Conservation (phyloP, 140 eudicot genomes). For the Stevia rebaudiana region DNA sequence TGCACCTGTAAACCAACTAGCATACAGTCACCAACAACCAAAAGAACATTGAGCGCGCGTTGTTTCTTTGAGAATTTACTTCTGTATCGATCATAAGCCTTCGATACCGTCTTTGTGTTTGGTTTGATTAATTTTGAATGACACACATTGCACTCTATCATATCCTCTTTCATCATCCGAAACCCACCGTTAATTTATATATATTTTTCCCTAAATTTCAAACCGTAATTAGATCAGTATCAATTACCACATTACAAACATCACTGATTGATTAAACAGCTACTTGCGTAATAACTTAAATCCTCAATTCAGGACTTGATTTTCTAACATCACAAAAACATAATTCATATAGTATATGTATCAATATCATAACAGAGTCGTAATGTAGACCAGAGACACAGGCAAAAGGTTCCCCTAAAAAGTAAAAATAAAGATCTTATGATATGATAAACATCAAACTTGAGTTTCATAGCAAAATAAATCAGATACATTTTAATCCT, state of each 20-base stretch:
- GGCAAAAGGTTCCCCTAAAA: too few relatives aligned
- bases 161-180: slow-evolving; percentile 57
- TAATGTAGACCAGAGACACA: too few relatives aligned
- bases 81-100: slow-evolving; percentile 77
- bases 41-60: slow-evolving; percentile 60
- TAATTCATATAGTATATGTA: too few relatives aligned
- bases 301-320: slow-evolving; percentile 10
- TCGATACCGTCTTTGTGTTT: slow-evolving; percentile 53
- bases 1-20: slow-evolving; percentile 78
- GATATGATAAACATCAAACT: background rate
- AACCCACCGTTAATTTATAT: slow-evolving; percentile 17
- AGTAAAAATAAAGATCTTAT: too few relatives aligned
- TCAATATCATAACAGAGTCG: too few relatives aligned
- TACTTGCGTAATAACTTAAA: background rate
- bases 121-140: slow-evolving; percentile 75
- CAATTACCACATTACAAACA: background rate
- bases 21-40: slow-evolving; percentile 90
- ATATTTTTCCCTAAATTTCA: slow-evolving; percentile 13
- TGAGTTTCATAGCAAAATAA: too few relatives aligned
- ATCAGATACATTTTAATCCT: too few relatives aligned
- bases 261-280: background rate
- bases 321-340: background rate
- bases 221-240: slow-evolving; percentile 10
- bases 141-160: slow-evolving; percentile 94
- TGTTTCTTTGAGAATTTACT: slow-evolving; percentile 64